Conservation (phyloP, 768 basidiomycete genomes). For the Suillus occidentalis region DNA sequence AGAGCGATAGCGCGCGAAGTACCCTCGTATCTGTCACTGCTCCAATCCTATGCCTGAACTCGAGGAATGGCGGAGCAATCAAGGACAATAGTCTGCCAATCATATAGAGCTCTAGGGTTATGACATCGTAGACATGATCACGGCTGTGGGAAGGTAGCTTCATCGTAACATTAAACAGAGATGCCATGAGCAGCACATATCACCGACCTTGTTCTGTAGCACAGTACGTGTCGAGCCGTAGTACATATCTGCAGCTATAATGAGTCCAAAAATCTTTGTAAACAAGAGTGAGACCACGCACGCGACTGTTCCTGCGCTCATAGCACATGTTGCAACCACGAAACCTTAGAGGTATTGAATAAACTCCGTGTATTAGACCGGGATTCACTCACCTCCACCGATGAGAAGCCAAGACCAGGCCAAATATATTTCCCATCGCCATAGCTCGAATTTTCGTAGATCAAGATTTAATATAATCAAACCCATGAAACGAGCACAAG, state of each 20-base stretch:
- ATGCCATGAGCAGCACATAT: neutral
- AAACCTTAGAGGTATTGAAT: slow-evolving; percentile 29
- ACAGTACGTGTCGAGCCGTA: slow-evolving; percentile 27
- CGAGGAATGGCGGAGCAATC: slow-evolving; percentile 25
- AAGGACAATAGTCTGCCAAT: slow-evolving; percentile 33
- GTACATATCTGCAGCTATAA: slow-evolving; percentile 19
- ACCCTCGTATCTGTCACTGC: slow-evolving; percentile 32
- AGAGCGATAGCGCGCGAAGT: slow-evolving; percentile 37
- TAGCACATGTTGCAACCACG: slow-evolving; percentile 41
- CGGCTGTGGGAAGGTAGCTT: slow-evolving; percentile 42
- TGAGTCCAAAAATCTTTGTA: neutral
- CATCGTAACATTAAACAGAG: neutral
- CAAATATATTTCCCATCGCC: slow-evolving; percentile 32
- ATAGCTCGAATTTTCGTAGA: slow-evolving; percentile 31
- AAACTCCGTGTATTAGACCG: neutral
- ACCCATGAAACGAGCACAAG: slow-evolving; percentile 40
- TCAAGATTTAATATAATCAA: slow-evolving; percentile 37
- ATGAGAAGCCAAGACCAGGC: slow-evolving; percentile 33
- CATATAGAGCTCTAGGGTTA: slow-evolving; percentile 40
- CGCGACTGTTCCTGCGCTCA: slow-evolving; percentile 36
- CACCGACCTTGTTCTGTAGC: slow-evolving; percentile 22
- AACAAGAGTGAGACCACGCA: slow-evolving; percentile 17
- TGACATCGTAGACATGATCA: slow-evolving; percentile 34
- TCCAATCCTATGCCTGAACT: slow-evolving; percentile 15
- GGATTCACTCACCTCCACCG: slow-evolving; percentile 34